Conservation (phyloP, 352 stramenopile genomes). For the Pythium guiyangense region DNA sequence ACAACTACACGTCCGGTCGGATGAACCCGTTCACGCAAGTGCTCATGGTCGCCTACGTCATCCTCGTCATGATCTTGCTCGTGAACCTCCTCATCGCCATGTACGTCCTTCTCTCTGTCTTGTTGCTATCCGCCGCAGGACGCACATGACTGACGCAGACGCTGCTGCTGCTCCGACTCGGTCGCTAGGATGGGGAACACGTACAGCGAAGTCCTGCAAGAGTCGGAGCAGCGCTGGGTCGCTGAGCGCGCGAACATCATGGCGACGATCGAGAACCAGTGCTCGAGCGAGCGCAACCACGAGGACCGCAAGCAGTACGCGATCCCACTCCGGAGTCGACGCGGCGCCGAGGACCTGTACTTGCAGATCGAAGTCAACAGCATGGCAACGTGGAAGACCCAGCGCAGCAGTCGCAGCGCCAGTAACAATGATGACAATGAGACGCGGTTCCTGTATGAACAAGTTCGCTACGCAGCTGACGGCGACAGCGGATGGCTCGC, state of each 20-base stretch:
- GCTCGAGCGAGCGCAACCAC: conserved; percentile 26
- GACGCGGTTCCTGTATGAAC: background rate
- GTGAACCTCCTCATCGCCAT: conserved; percentile 67
- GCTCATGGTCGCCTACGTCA: conserved; percentile 53
- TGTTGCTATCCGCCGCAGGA: background rate
- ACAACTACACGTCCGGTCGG: conserved; percentile 38
- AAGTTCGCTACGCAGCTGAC: conserved; percentile 1
- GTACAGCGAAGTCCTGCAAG: conserved; percentile 51
- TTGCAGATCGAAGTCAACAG: conserved; percentile 46
- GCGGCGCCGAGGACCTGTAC: conserved; percentile 33
- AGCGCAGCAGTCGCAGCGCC: conserved; percentile 6
- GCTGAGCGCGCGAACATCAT: conserved; percentile 68
- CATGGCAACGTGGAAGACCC: conserved; percentile 37
- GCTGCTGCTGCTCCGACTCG: no score
- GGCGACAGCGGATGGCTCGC: background rate
- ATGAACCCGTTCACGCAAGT: conserved; percentile 46
- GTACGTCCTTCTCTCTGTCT: conserved; percentile 14
- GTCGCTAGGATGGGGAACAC: conserved; percentile 56
- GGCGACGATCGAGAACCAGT: conserved; percentile 51
- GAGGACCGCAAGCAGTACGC: conserved; percentile 32
- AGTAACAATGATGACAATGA: background rate
- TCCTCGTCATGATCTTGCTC: conserved; percentile 63
- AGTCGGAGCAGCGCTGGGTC: conserved; percentile 56
- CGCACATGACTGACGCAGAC: no score
- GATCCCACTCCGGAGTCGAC: conserved; percentile 30